Evolutionary conservation across 352 stramenopile species (phyloP), one percentile per base, ranked within the genome.

Genomic region (Globisporangium parvum): DNA sequence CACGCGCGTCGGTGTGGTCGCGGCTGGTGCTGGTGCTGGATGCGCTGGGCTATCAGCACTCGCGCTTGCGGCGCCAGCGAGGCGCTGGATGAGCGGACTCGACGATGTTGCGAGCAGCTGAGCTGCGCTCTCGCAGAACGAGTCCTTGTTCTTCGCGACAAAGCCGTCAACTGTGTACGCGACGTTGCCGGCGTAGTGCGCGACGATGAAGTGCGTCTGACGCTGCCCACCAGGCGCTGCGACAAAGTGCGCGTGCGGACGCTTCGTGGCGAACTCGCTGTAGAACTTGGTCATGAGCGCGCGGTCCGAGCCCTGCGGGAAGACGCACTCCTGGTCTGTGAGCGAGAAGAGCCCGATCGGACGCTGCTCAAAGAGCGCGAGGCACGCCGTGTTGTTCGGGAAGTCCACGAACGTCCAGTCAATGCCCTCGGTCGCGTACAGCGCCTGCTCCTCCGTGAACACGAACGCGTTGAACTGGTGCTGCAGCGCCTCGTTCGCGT

Each of bases 381-480:
- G 70, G 37, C 85, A 95, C 37, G 69, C 67, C 2, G 62, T 55
- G 66, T 96, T 96, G 64, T 91, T 83, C 1, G 83, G 81, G 47
- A 91, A 93, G 40, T 88, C 80, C 26, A 94, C 78, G 26, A 88
- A 84, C 24, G 59, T 68, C 72, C 77, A 91, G 33, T 60, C 58
- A 46, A 97, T 94, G 9, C 70, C 79, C 51, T 97, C 87, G 8
- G 80, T 68, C 14, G 69, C 60, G 63, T 95, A 91, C 48, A 93
- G 55, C 26, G 73, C 65, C 59, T 96, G 83, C 62, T 96, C 85
- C 10, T 95, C 69, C 47, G 96, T 95, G 48, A 99, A 98, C 33
- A 98, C 88, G 60, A 93, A 92, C 67, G 82, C 65, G 53, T 94
- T 96, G 67, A 96, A 96, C 61, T 96, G 86, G 45, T 91, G 76